These are phyloP conservation scores for Solanum rostratum DNA, from an alignment of 257 asterid species.

Conservation along the genomic window DNA sequence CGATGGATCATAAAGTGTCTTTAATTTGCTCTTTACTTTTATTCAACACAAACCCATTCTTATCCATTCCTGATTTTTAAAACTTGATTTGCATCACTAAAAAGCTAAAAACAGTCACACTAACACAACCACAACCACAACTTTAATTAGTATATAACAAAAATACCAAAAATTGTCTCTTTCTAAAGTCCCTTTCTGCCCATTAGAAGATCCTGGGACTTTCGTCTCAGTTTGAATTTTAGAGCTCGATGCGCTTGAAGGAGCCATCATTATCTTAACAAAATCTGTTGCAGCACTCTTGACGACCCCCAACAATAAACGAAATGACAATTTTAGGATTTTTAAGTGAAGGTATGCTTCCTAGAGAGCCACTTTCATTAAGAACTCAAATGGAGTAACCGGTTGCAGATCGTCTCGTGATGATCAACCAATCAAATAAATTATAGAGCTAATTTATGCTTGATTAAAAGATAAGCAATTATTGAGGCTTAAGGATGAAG, in stretches of 20 bases:
- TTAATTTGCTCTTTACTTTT: not conserved
- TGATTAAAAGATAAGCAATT: not conserved
- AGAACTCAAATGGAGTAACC: not conserved
- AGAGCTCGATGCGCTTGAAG: not conserved
- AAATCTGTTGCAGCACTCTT: not conserved
- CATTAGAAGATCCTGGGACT: not conserved
- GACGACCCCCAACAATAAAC: not conserved
- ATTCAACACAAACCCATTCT: not conserved
- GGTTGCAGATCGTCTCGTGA: not conserved
- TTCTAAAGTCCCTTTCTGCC: not conserved
- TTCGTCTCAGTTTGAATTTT: not conserved
- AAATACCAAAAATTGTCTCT: not conserved
- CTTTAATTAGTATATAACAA: not conserved
- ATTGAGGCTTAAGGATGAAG: not conserved
- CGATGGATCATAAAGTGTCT: not conserved
- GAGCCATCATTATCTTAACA: not conserved
- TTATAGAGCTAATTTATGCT: not conserved
- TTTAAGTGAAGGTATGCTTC: not conserved
- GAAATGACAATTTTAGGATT: not conserved
- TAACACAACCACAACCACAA: not conserved
- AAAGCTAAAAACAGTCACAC: not conserved
- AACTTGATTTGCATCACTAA: not conserved
- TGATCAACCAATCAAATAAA: not conserved
- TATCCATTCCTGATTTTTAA: not conserved
- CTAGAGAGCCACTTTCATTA: not conserved